Evolutionary conservation across 1,139 yeast species (phyloP).

Genomic region (Yamadazyma dendronema): DNA sequence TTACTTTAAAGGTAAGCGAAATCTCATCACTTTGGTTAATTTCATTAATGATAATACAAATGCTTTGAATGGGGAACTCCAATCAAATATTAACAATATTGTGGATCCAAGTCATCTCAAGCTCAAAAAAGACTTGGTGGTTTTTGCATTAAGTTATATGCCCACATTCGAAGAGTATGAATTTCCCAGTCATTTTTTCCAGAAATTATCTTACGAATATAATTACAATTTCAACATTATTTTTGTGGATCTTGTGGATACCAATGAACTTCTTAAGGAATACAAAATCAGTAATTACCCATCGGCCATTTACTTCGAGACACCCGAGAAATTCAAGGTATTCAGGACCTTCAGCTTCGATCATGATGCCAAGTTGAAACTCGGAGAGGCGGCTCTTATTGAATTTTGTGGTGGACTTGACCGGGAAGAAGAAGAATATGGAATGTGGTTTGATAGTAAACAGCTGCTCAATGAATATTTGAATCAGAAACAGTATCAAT

Average conservation of each 20-base stretch:
- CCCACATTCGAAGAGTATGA: constrained; percentile 32
- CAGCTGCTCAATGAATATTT: constrained; percentile 12
- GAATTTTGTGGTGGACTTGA: constrained; percentile 19
- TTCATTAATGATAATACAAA: constrained; percentile 21
- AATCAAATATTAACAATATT: constrained; percentile 12
- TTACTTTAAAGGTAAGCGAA: constrained; percentile 22
- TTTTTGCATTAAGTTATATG: constrained; percentile 24
- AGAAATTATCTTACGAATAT: constrained; percentile 22
- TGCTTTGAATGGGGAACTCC: constrained; percentile 14
- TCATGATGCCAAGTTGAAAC: constrained; percentile 19
- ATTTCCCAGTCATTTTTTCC: constrained; percentile 37
- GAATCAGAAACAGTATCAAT: constrained; percentile 11
- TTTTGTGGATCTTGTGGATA: constrained; percentile 22
- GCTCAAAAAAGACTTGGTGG: constrained; percentile 21
- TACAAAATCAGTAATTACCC: constrained; percentile 37
- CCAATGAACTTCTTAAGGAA: constrained; percentile 20
- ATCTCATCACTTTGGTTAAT: constrained; percentile 23
- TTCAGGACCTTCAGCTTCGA: constrained; percentile 28
- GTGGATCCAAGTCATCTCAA: constrained; percentile 4
- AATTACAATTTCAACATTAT: constrained; percentile 24
- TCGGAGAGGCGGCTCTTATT: constrained; percentile 20
- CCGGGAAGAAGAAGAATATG: constrained; percentile 15
- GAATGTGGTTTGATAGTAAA: constrained; percentile 21
- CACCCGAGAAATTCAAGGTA: constrained; percentile 22
- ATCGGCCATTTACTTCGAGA: constrained; percentile 26